Evolutionary conservation across 2,329 filamentous ascomycete genomes (phyloP), one percentile per base, ranked within the genome.

Genomic region (Cladosporium sphaerospermum): DNA sequence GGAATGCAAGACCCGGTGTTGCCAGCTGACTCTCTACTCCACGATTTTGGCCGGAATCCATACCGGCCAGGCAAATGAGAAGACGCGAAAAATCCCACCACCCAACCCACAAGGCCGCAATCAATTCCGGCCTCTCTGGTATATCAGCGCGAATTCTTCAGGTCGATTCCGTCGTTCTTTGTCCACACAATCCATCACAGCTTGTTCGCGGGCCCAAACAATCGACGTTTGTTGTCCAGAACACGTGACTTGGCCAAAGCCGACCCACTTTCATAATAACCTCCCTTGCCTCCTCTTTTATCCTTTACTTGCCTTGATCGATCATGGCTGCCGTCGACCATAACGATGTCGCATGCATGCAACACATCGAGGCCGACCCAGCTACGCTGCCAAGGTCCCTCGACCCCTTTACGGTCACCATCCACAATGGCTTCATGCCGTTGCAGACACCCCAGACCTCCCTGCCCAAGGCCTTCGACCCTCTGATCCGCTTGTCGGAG

Each of bases 401-500:
- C 19, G 64, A 67, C 48, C 64, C 64, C 1, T 91, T 91, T 75
- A 88, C 89, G 82, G 86, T 90, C 37, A 89, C 86, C 42, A 88
- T 82, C 18, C 80, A 81, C 3, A 77, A 85, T 54, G 87, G 87
- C 48, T 92, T 90, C 69, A 76, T 92, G 33, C 86, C 87, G 10
- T 80, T 86, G 11, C 67, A 71, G 46, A 68, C 74, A 16, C 74
- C 73, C 45, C 57, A 73, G 28, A 63, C 69, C 45, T 69, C 76
- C 9, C 80, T 96, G 0, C 90, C 91, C 16, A 61, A 76, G 11
- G 86, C 86, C 67, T 96, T 96, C 66, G 78, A 82, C 34, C 73
- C 80, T 3, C 76, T 95, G 33, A 83, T 88, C 69, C 82, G 81
- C 19, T 77, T 95, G 57, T 78, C 92, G 32, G 77, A 83, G 55